phyloP scores from a whole-genome alignment of 2,329 filamentous ascomycete species.

The Xylariaceae sp. region DNA sequence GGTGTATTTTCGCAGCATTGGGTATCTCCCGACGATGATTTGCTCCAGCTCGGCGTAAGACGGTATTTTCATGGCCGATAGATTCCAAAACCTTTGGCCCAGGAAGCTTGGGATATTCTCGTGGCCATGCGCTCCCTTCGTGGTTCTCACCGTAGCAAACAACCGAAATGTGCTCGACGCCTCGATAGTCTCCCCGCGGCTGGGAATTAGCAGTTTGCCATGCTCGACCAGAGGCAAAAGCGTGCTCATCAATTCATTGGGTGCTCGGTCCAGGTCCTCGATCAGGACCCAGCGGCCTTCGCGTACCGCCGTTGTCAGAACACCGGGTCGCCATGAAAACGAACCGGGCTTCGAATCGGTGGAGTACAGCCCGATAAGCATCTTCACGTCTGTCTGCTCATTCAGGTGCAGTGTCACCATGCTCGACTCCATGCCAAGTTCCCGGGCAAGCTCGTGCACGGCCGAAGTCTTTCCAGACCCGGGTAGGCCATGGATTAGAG shows the following conservation, averaged over 20 bases:
- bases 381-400: slow-evolving; percentile 96
- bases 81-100: slow-evolving; percentile 80
- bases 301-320: slow-evolving; percentile 85
- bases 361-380: slow-evolving; percentile 89
- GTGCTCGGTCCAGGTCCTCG: slow-evolving; percentile 91
- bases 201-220: slow-evolving; percentile 85
- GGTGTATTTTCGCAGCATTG: slow-evolving; percentile 59
- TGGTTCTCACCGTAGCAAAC: slow-evolving; percentile 83
- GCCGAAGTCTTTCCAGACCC: slow-evolving; percentile 89
- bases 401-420: slow-evolving; percentile 96
- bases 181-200: slow-evolving; percentile 76
- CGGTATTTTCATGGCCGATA: slow-evolving; percentile 63
- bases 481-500: slow-evolving; percentile 75
- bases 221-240: slow-evolving; percentile 88
- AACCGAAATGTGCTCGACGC: slow-evolving; percentile 84
- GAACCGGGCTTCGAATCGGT: slow-evolving; percentile 82
- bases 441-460: slow-evolving; percentile 73
- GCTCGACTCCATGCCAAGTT: slow-evolving; percentile 69
- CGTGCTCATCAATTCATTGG: slow-evolving; percentile 90
- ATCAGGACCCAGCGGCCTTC: slow-evolving; percentile 97
- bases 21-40: slow-evolving; percentile 66
- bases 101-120: slow-evolving; percentile 69
- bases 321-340: slow-evolving; percentile 87
- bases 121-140: slow-evolving; percentile 59
- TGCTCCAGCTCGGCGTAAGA: slow-evolving; percentile 64